A percentile compares a stretch with the other conserved stretches of the same genome.
Evolutionary conservation across 108 stramenopile species (phyloP).

Genomic region (Pseudonitzschia multistriata): DNA sequence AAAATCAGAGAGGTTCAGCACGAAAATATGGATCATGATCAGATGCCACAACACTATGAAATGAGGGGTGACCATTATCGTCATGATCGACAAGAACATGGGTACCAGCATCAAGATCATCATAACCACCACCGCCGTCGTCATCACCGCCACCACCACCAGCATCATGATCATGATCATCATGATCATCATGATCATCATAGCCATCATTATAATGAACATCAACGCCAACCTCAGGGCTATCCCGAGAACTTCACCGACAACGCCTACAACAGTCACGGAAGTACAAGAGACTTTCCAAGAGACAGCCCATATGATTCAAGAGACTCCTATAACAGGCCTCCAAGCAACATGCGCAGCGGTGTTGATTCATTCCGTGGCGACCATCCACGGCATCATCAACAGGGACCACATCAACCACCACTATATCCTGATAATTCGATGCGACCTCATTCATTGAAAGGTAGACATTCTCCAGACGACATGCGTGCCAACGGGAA

Average conservation of each 20-base stretch:
- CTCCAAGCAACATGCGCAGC: background rate
- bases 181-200: background rate
- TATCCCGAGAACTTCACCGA: background rate
- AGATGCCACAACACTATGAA: background rate
- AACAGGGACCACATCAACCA: too few relatives aligned
- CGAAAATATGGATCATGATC: background rate
- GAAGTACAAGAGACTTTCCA: background rate
- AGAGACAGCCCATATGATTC: background rate
- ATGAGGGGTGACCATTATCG: background rate
- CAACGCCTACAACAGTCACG: background rate
- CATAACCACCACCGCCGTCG: too few relatives aligned
- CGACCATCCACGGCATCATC: background rate
- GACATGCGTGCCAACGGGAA: background rate
- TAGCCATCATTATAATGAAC: background rate
- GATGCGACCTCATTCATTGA: background rate
- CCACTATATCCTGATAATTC: too few relatives aligned
- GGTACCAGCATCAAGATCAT: too few relatives aligned
- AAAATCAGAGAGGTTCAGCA: slow-evolving; percentile 7
- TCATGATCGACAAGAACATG: too few relatives aligned
- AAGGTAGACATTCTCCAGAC: background rate
- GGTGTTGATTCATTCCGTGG: background rate
- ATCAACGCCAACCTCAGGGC: too few relatives aligned
- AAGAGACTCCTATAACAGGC: background rate
- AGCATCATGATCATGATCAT: background rate
- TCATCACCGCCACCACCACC: background rate